phyloP scores from a whole-genome alignment of 1,284 basidiomycete species.

The Spongispora temasekensis region DNA sequence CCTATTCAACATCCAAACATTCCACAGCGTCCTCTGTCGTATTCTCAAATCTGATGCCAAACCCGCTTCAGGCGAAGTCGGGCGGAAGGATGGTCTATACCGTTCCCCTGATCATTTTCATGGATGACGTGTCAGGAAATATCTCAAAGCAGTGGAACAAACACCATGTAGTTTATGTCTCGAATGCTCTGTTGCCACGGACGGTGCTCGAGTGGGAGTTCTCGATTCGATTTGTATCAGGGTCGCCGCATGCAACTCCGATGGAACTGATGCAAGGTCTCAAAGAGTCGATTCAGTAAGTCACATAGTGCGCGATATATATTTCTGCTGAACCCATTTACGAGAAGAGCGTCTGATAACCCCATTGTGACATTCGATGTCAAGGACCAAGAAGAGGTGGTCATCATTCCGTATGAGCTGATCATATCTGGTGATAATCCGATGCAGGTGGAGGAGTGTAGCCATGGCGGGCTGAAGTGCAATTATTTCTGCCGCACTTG shows the following conservation, averaged over 20 bases:
- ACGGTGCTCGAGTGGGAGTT: neutral
- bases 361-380: constrained; percentile 21
- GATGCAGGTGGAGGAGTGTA: constrained; percentile 39
- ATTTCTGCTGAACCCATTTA: neutral
- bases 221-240: neutral
- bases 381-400: constrained; percentile 20
- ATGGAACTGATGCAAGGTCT: neutral
- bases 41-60: constrained; percentile 16
- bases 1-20: neutral
- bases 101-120: constrained; percentile 30
- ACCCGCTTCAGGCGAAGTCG: neutral
- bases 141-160: constrained; percentile 2
- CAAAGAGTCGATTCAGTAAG: neutral
- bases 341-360: neutral
- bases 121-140: constrained; percentile 24
- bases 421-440: constrained; percentile 37
- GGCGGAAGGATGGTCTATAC: constrained; percentile 21
- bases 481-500: constrained; percentile 36
- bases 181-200: neutral
- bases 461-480: constrained; percentile 29
- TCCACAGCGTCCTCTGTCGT: neutral
- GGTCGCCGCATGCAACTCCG: neutral
- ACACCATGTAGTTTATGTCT: neutral
- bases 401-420: constrained; percentile 26
- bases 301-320: neutral